phyloP scores from a whole-genome alignment of 2,329 filamentous ascomycete genomes.

The Didymella sp. region DNA sequence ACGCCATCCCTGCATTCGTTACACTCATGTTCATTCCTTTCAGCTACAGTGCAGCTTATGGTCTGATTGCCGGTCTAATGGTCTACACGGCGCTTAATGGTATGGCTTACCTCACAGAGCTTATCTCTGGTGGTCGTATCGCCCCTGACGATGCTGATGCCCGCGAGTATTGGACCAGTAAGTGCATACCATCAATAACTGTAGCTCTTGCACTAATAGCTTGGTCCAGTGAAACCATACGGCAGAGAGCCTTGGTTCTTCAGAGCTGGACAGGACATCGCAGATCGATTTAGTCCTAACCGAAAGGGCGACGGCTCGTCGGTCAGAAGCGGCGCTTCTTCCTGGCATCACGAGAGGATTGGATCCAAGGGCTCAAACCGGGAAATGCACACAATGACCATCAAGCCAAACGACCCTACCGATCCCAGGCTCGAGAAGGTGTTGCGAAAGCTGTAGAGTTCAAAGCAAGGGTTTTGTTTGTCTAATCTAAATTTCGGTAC shows the following conservation, averaged over 20 bases:
- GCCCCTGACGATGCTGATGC: constrained; percentile 76
- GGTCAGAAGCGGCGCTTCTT: constrained; percentile 33
- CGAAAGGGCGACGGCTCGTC: constrained; percentile 32
- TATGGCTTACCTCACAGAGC: constrained; percentile 71
- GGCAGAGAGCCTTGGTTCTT: constrained; percentile 46
- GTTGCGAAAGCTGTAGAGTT: constrained; percentile 16
- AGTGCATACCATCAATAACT: constrained; percentile 32
- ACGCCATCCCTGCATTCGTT: constrained; percentile 83
- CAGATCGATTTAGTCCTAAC: constrained; percentile 28
- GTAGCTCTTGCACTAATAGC: constrained; percentile 22
- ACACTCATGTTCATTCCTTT: constrained; percentile 87
- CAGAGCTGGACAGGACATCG: constrained; percentile 34
- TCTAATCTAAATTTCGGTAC: constrained; percentile 6
- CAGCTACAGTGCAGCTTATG: constrained; percentile 86
- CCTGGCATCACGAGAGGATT: constrained; percentile 35
- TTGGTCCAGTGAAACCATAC: constrained; percentile 39
- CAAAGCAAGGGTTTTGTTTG: constrained; percentile 1
- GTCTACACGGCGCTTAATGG: constrained; percentile 78
- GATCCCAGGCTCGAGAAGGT: constrained; percentile 42
- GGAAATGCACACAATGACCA: constrained; percentile 40
- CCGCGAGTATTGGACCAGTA: constrained; percentile 82
- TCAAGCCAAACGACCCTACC: constrained; percentile 33
- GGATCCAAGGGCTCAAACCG: constrained; percentile 38
- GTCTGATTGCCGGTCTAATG: constrained; percentile 80
- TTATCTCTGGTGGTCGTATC: constrained; percentile 70